These are phyloP conservation scores for Pseudonectria foliicola DNA, from an alignment of 2,329 filamentous ascomycete genomes.

Conservation along the genomic window DNA sequence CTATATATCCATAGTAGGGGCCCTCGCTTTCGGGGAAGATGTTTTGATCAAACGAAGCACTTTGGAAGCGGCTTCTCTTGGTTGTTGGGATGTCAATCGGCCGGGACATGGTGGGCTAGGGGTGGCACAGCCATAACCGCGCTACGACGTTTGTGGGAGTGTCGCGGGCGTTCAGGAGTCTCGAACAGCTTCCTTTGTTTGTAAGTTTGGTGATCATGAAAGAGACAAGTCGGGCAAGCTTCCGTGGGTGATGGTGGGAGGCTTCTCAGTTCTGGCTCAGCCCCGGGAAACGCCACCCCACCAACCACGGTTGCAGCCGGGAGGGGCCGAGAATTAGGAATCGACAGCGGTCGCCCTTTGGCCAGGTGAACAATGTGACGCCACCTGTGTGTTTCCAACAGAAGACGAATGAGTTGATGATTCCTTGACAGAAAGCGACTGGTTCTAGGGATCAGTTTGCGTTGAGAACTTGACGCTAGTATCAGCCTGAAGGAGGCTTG, in stretches of 20 bases:
- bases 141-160: neutral
- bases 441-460: too few species aligned
- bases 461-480: too few species aligned
- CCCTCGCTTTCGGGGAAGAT: conserved; percentile 15
- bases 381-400: too few species aligned
- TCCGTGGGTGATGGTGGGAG: neutral
- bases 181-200: too few species aligned
- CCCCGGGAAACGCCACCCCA: neutral
- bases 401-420: too few species aligned
- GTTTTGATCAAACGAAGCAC: conserved; percentile 1
- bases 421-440: too few species aligned
- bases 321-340: conserved; percentile 12
- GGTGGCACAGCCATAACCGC: neutral
- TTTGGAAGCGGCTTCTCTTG: conserved; percentile 6
- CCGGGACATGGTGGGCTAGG: conserved; percentile 11
- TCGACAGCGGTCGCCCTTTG: conserved; percentile 1
- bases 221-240: too few species aligned
- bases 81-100: conserved; percentile 19
- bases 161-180: neutral
- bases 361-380: too few species aligned
- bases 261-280: neutral
- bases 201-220: too few species aligned
- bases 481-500: neutral
- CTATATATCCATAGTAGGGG: conserved; percentile 18
- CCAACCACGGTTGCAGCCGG: neutral